Evolutionary conservation across 345 rosid genomes (phyloP).

Genomic region (Citrus sp.): DNA sequence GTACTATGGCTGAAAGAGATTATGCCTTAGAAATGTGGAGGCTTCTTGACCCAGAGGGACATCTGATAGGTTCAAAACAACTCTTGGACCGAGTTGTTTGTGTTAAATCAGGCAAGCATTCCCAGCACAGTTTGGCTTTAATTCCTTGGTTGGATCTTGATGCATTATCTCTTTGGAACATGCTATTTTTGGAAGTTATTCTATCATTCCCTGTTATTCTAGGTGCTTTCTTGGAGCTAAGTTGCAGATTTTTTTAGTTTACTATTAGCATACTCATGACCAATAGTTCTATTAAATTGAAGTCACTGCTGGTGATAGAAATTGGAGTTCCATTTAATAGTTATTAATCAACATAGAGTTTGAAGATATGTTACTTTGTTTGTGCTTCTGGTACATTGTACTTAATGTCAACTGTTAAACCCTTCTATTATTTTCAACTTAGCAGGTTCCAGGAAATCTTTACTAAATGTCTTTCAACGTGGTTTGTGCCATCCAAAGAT

Average conservation of each 20-base stretch:
- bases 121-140: background rate
- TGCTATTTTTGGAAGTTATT: background rate
- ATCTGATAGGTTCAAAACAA: slow-evolving; percentile 68
- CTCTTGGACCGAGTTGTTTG: slow-evolving; percentile 82
- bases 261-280: background rate
- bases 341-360: background rate
- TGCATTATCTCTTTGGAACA: background rate
- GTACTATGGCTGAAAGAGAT: slow-evolving; percentile 99
- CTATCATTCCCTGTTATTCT: slow-evolving; percentile 10
- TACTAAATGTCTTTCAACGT: slow-evolving; percentile 80
- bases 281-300: background rate
- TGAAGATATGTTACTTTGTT: slow-evolving; percentile 2
- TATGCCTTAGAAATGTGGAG: slow-evolving; percentile 99
- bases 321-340: background rate
- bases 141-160: background rate
- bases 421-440: slow-evolving; percentile 15
- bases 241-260: slow-evolving; percentile 4
- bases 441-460: slow-evolving; percentile 78
- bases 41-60: slow-evolving; percentile 92
- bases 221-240: background rate
- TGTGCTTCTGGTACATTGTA: background rate
- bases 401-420: slow-evolving; percentile 1
- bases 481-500: slow-evolving; percentile 93
- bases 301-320: background rate
- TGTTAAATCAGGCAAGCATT: slow-evolving; percentile 80